Conservation (phyloP, 805 yeast genomes). For the Millerozyma miso region DNA sequence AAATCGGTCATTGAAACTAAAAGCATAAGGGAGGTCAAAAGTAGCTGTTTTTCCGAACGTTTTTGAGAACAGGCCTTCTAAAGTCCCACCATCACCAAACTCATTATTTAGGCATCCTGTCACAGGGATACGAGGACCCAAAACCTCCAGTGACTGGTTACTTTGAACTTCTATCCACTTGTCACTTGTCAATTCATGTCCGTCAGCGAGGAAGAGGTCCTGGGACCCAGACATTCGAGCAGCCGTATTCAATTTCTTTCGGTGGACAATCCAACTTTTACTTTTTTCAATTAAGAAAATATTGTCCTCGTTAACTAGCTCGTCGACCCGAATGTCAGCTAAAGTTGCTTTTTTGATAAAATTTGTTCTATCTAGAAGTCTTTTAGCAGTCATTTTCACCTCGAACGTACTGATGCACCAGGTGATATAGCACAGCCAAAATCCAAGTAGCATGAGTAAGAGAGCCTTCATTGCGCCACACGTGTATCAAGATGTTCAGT, state of each 20-base stretch:
- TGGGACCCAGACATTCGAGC: conserved; percentile 8
- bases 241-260: conserved; percentile 14
- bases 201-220: conserved; percentile 1
- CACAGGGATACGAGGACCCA: conserved; percentile 11
- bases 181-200: conserved; percentile 2
- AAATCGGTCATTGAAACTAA: conserved; percentile 1
- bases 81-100: conserved; percentile 18
- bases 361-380: conserved; percentile 3
- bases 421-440: not conserved
- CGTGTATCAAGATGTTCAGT: too few relatives aligned
- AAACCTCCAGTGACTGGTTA: not conserved
- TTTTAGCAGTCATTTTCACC: conserved; percentile 4
- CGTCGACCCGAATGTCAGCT: not conserved
- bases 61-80: conserved; percentile 12
- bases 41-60: conserved; percentile 11
- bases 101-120: conserved; percentile 16
- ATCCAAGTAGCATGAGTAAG: not conserved
- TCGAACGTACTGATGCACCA: conserved; percentile 1
- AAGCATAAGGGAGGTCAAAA: conserved; percentile 10
- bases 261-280: conserved; percentile 11
- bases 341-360: not conserved
- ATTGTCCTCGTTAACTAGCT: conserved; percentile 6
- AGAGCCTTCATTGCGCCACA: too few relatives aligned
- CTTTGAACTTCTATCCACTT: conserved; percentile 15
- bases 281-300: conserved; percentile 9